Base-by-base conservation (phyloP, 768 basidiomycete species). In the Naganishia vaughanmartiniae region DNA sequence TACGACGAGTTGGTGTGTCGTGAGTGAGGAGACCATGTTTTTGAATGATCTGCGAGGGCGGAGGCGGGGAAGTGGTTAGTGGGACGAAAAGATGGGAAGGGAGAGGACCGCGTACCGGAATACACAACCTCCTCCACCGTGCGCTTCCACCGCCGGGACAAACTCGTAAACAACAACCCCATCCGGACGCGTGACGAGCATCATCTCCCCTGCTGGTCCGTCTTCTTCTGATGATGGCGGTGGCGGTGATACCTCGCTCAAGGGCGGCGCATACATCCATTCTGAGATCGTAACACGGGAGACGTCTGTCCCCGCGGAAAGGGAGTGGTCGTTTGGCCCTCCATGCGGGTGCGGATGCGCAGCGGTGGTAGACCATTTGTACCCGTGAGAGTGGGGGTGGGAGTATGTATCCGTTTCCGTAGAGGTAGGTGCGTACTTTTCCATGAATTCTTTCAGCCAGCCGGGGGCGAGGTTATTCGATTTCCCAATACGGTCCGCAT, bases 271-370 rank as follows among this genome's bases (percentile, higher is more conserved):
- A 15, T 63, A 63, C 60, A 63, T 63, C 60, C 60, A 63, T 26
- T 5, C 17, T 14, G 60, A 42, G 26, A 63, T 45, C 36, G n/a
- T n/a, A 63, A 42, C 9, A n/a, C n/a, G n/a, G n/a, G 60, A 63
- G 0, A 42, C 60, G 33, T 63, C 60, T 21, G 60, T 63, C 5
- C 14, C 42, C 2, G 36, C 39, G 10, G 60, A 21, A 21, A 46
- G n/a, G n/a, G 60, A 63, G 60, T 63, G 60, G 39, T 63, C 60
- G 15, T 36, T n/a, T 19, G 30, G n/a, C 12, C 60, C 60, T 34
- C 24, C 36, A 28, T 30, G 60, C 9, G 21, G 60, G 42, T 63
- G 34, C 42, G 42, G 42, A 42, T 42, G 42, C 2, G 42, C 42
- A 15, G 7, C 14, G 19, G 55, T 7, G 15, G 55, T 19, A 7